A percentile compares a stretch with the other conserved stretches of the same genome.
phyloP scores from a whole-genome alignment of 495 filamentous ascomycete species.

The Aspergillus indologenus region DNA sequence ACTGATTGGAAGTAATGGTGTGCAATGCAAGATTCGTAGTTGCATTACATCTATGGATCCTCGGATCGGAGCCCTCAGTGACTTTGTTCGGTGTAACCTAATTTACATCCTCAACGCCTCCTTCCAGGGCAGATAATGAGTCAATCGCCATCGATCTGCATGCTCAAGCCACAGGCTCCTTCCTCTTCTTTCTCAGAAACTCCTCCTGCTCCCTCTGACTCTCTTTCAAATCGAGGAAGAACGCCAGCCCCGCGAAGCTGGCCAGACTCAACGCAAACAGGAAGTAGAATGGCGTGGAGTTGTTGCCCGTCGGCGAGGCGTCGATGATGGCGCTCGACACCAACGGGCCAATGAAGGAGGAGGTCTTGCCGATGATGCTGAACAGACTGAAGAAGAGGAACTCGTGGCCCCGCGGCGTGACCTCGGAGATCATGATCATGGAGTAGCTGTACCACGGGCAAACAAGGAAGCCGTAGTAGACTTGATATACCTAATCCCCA shows the following conservation, averaged over 20 bases:
- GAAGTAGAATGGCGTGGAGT: slow-evolving; percentile 62
- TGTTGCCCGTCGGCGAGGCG: slow-evolving; percentile 50
- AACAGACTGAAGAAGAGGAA: slow-evolving; percentile 67
- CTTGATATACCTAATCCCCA: slow-evolving; percentile 53
- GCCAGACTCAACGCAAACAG: slow-evolving; percentile 54
- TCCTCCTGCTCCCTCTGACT: slow-evolving; percentile 55
- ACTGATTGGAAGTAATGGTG: too few species aligned
- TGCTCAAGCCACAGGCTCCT: too few species aligned
- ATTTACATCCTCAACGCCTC: too few species aligned
- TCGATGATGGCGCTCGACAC: slow-evolving; percentile 67
- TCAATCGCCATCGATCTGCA: too few species aligned
- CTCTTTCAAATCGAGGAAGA: slow-evolving; percentile 57
- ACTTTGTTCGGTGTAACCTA: too few species aligned
- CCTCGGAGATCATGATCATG: slow-evolving; percentile 66
- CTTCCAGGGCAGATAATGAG: too few species aligned
- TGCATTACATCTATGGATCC: too few species aligned
- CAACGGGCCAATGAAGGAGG: slow-evolving; percentile 60
- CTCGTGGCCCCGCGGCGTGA: slow-evolving; percentile 61
- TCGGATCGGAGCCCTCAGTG: too few species aligned
- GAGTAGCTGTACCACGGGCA: slow-evolving; percentile 69
- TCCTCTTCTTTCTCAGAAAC: slow-evolving; percentile 44
- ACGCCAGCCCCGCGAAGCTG: slow-evolving; percentile 49
- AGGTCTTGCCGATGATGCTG: slow-evolving; percentile 63
- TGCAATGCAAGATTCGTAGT: too few species aligned
- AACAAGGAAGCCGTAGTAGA: slow-evolving; percentile 61